Evolutionary conservation across 805 yeast genomes (phyloP).

Genomic region (Hanseniaspora jakobsenii): DNA sequence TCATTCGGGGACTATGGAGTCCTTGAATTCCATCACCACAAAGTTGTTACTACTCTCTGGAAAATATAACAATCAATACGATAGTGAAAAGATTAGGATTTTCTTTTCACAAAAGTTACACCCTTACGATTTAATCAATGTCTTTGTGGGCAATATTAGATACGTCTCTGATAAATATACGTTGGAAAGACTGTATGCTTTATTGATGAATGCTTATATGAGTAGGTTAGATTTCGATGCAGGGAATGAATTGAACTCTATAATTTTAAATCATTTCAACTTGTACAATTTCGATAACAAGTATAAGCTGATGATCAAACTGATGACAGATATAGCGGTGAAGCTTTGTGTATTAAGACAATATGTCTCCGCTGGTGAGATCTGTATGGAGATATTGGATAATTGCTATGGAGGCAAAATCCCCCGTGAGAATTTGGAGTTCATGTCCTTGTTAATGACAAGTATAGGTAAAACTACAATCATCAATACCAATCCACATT

Average conservation of each 20-base stretch:
- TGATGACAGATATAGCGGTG: background rate
- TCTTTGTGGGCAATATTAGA: background rate
- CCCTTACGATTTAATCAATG: background rate
- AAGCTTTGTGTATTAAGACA: background rate
- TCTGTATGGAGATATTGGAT: background rate
- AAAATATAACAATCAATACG: too few species aligned
- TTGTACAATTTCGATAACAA: background rate
- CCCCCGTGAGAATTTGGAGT: background rate
- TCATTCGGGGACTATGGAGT: too few species aligned
- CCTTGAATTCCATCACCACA: too few species aligned
- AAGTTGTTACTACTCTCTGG: too few species aligned
- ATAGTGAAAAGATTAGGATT: too few species aligned
- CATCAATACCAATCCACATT: slow-evolving; percentile 1
- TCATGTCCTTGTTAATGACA: slow-evolving; percentile 3
- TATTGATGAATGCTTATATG: slow-evolving; percentile 7
- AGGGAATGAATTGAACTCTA: background rate
- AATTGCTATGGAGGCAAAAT: background rate
- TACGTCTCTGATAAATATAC: background rate
- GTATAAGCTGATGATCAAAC: background rate
- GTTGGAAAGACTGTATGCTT: background rate
- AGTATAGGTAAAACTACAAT: slow-evolving; percentile 6
- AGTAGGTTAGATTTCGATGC: background rate
- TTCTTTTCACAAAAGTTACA: background rate
- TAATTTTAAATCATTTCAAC: slow-evolving; percentile 1
- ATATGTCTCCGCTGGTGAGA: background rate